Evolutionary conservation across 2,329 filamentous ascomycete species (phyloP).

Genomic region (Cordyceps sp.): DNA sequence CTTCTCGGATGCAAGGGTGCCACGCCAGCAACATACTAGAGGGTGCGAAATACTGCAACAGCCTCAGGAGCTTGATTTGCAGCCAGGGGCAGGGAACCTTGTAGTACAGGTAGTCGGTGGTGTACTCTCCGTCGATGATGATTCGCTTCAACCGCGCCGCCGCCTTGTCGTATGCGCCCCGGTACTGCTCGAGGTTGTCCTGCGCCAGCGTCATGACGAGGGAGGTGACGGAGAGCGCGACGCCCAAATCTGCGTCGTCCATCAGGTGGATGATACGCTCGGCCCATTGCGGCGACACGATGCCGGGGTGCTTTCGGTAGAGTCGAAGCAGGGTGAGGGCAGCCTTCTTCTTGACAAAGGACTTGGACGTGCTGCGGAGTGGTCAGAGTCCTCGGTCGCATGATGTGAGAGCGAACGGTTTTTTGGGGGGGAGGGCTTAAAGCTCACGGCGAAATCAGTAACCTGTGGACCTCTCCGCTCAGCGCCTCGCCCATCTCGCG

Average conservation of each 20-base stretch:
- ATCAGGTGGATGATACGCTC: conserved; percentile 97
- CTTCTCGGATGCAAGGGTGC: neutral
- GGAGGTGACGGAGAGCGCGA: conserved; percentile 88
- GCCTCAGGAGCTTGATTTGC: conserved; percentile 79
- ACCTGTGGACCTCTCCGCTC: conserved; percentile 76
- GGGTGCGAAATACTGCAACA: conserved; percentile 92
- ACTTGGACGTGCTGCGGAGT: conserved; percentile 49
- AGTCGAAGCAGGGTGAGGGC: conserved; percentile 82
- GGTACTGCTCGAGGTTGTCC: conserved; percentile 88
- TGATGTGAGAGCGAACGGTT: neutral
- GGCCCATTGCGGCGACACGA: conserved; percentile 92
- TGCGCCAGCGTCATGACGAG: conserved; percentile 88
- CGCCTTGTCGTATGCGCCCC: conserved; percentile 85
- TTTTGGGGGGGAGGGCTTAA: no score
- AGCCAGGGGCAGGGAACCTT: conserved; percentile 99
- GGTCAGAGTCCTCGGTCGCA: conserved; percentile 3
- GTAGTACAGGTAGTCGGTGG: conserved; percentile 91
- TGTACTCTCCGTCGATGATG: conserved; percentile 76
- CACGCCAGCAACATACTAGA: conserved; percentile 53
- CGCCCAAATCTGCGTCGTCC: conserved; percentile 89
- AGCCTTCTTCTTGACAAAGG: conserved; percentile 98
- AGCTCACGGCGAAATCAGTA: conserved; percentile 89
- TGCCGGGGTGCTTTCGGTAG: conserved; percentile 86
- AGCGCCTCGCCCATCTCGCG: conserved; percentile 95
- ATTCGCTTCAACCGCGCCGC: conserved; percentile 79